Percentiles rank a stretch among this genome's conserved stretches.
Conservation (phyloP, 2,329 filamentous ascomycete genomes). For the Clonostachys sp. region DNA sequence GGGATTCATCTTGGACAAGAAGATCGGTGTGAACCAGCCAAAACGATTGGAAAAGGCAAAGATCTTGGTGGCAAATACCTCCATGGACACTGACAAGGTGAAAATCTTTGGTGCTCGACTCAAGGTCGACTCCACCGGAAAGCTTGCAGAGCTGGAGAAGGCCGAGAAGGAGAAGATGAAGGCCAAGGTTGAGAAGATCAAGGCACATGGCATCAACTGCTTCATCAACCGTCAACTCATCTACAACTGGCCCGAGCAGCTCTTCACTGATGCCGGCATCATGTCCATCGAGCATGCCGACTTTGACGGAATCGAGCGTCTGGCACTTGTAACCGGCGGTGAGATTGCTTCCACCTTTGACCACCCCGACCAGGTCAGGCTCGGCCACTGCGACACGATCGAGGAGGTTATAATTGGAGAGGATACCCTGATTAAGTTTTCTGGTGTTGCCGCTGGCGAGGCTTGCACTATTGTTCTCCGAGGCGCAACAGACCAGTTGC, state of each 20-base stretch:
- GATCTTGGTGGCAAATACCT: slow-evolving; percentile 95
- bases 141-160: slow-evolving; percentile 97
- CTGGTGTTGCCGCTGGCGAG: slow-evolving; percentile 86
- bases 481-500: slow-evolving; percentile 91
- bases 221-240: slow-evolving; percentile 99
- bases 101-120: slow-evolving; percentile 98
- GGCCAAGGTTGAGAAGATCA: slow-evolving; percentile 98
- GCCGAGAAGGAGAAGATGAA: slow-evolving; percentile 99
- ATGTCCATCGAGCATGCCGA: slow-evolving; percentile 98
- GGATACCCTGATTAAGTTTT: slow-evolving; percentile 96
- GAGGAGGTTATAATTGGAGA: slow-evolving; percentile 98
- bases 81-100: slow-evolving; percentile 99
- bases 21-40: slow-evolving; percentile 97
- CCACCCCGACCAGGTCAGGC: slow-evolving; percentile 93
- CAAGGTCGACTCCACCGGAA: slow-evolving; percentile 93
- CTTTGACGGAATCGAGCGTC: slow-evolving; percentile 94
- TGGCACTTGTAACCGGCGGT: slow-evolving; percentile 92
- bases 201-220: slow-evolving; percentile 98
- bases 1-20: slow-evolving; percentile 98
- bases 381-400: slow-evolving; percentile 91
- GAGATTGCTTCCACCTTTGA: slow-evolving; percentile 98
- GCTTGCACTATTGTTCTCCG: slow-evolving; percentile 96
- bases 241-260: slow-evolving; percentile 99
- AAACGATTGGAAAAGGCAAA: slow-evolving; percentile 97
- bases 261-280: slow-evolving; percentile 96